phyloP scores from a whole-genome alignment of 2,329 filamentous ascomycete species.

The Tolypocladium guangdongense region DNA sequence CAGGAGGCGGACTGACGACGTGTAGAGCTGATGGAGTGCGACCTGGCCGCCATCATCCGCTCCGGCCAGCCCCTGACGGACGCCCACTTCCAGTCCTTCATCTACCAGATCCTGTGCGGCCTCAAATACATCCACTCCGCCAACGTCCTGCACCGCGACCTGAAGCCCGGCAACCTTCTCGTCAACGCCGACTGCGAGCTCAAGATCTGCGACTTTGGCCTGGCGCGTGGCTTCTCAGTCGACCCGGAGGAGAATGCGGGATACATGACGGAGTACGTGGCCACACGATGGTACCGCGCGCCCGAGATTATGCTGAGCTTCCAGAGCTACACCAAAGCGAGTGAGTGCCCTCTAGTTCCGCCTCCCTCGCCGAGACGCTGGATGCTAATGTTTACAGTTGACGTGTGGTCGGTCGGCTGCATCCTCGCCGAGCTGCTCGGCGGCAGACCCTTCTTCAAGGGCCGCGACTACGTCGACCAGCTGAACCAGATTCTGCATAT shows the following conservation, averaged over 20 bases:
- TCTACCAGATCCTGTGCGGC: slow-evolving; percentile 98
- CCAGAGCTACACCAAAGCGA: slow-evolving; percentile 99
- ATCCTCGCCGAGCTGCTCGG: slow-evolving; percentile 94
- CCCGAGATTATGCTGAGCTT: slow-evolving; percentile 99
- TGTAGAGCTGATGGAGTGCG: slow-evolving; percentile 96
- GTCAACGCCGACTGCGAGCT: slow-evolving; percentile 99
- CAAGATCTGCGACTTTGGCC: slow-evolving; percentile 97
- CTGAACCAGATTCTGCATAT: slow-evolving; percentile 98
- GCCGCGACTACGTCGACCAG: slow-evolving; percentile 97
- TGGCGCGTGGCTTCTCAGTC: slow-evolving; percentile 91
- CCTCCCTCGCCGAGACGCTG: background rate
- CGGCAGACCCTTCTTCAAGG: slow-evolving; percentile 97
- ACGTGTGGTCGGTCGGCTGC: slow-evolving; percentile 98
- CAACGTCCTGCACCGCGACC: slow-evolving; percentile 90
- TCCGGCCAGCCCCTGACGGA: slow-evolving; percentile 96
- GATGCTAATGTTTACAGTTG: slow-evolving; percentile 48
- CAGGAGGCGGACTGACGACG: background rate
- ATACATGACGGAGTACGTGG: slow-evolving; percentile 99
- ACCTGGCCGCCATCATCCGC: slow-evolving; percentile 93
- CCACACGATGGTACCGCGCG: slow-evolving; percentile 88
- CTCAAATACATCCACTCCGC: slow-evolving; percentile 99
- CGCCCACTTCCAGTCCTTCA: slow-evolving; percentile 98
- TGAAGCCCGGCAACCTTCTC: slow-evolving; percentile 93
- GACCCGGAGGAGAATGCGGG: slow-evolving; percentile 97
- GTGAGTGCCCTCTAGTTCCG: slow-evolving; percentile 46